Evolutionary conservation across 2,329 filamentous ascomycete species (phyloP), one percentile per base, ranked within the genome.

Genomic region (Trichophyton rubrum): DNA sequence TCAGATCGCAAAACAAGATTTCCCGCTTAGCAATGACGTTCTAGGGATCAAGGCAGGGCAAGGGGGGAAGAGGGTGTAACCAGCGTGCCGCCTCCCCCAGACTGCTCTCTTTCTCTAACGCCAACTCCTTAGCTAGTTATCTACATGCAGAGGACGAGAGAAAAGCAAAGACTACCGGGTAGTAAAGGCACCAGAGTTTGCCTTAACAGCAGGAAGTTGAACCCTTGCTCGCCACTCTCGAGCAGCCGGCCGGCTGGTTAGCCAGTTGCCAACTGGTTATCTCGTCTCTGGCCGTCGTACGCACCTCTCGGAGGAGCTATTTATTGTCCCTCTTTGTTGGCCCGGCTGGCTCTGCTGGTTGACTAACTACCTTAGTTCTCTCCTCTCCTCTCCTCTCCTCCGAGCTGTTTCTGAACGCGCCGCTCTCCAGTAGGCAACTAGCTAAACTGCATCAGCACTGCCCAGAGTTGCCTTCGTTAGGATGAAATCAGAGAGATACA

Each of bases 11-110:
- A 55, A 55, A 55, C 51, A 55, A 35, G 51, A 55, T 55, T 55
- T 55, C 24, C 3, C 22, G 15, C 27, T 53, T 55, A 55, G 51
- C 51, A 30, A 55, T 55, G 51, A 55, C 51, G 51, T 55, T 55
- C 51, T 55, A 15, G 51, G 33, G 33, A 38, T 27, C 27, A 30
- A 8, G n/a, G 27, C 51, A 55, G 20, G 51, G 51, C 11, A 27
- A 20, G 27, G 51, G 27, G 20, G 49, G 15, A 24, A 55, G 27
- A 35, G 17, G 45, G 45, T 51, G 45, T 51, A 51, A 51, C 45
- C 45, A 15, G 8, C 15, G 45, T 27, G 45, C 45, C 45, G 45
- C 45, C 45, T 24, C 43, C 22, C 45, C 13, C 45, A 51, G 27
- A 8, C 27, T 30, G 27, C 27, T 30, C 27, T 30, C 27, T 30